Base-by-base conservation (phyloP, 257 asterid species). In the Galeopsis tetrahit region DNA sequence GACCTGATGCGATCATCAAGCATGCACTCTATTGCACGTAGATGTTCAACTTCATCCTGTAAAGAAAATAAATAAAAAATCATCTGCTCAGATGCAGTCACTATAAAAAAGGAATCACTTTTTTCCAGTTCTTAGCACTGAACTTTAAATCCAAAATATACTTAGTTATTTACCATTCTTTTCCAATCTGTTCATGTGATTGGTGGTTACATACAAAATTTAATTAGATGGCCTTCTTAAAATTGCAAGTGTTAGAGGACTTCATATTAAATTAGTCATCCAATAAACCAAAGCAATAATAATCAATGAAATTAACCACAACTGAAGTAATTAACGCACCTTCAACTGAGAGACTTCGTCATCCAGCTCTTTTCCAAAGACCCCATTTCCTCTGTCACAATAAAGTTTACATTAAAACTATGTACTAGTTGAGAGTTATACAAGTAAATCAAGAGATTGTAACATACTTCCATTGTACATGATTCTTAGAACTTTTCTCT, bases 1-100 rank as follows among this genome's bases (percentile, higher is more conserved):
- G 68, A 92, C 98, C 96, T 92, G 85, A 92, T 87, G 81, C 78
- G 68, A 55, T 85, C 64, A 78, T 90, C 94, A 76, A 90, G 86
- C 76, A 72, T 79, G 72, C 59, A 51, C 35, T 90, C 96, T 81
- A 85, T 91, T 58, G 81, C 84, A 70, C 57, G 38, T 68, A 90
- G 68, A 75, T 5, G 44, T 74, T 83, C 90, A 77, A 84, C 74
- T 66, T 90, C 96, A 65, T 74, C 86, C 96, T 92, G 90, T 73
- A 76, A 82, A 53, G 32, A 72, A 66, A 57, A 78, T n/a, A n/a
- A n/a, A n/a, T n/a, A n/a, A 49, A 58, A 57, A 42, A 31, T 4
- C 2, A 5, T 44, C 34, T 13, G 58, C 58, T 40, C 48, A 10
- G 64, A 63, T 43, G 63, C 1, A 48, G n/a, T 32, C 48, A 53